Base-by-base conservation (phyloP, 352 stramenopile genomes). In the Phytopythium vexans region DNA sequence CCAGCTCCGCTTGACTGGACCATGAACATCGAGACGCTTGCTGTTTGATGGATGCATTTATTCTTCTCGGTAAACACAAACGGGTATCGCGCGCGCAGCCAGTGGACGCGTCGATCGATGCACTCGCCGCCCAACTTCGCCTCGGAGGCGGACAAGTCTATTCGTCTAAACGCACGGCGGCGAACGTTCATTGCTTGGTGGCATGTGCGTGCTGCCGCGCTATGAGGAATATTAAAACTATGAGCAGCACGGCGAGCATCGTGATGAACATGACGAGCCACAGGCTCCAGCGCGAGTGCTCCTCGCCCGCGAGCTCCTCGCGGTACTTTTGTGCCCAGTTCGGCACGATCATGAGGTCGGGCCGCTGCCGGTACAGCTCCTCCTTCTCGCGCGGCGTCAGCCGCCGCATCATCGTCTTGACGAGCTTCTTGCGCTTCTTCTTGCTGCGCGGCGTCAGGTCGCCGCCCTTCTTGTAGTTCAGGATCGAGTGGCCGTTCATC, bases 281-380 rank as follows among this genome's bases (percentile, higher is more conserved):
- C 14, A 83, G 70, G 52, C 84, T 90, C 72, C 82, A 94, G 50
- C 70, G 74, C 46, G 73, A 70, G 36, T 78, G 77, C 39, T 89
- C 78, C 43, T 75, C 72, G 27, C 83, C 82, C 31, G 77, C 72
- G 45, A 94, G 72, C 52, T 92, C 85, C 61, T 94, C 82, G 34
- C 85, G 82, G 50, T 94, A 94, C 54, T 94, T 94, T 47, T 93
- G 82, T 6, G 85, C 85, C 85, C 85, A 94, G 49, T 94, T 94
- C 3, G 85, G 85, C 44, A 92, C 70, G 64, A 94, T 94, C 81
- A 89, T 90, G 50, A 94, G 53, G 39, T 94, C 85, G 16, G 85
- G 85, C 33, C 85, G 82, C 64, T 88, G 69, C 34, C 70, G 56
- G 45, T 94, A 94, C 32, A 94, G 66, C 59, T 89, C 85, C 62